Conservation (phyloP, 495 filamentous ascomycete genomes). For the Xeromyces bisporus region DNA sequence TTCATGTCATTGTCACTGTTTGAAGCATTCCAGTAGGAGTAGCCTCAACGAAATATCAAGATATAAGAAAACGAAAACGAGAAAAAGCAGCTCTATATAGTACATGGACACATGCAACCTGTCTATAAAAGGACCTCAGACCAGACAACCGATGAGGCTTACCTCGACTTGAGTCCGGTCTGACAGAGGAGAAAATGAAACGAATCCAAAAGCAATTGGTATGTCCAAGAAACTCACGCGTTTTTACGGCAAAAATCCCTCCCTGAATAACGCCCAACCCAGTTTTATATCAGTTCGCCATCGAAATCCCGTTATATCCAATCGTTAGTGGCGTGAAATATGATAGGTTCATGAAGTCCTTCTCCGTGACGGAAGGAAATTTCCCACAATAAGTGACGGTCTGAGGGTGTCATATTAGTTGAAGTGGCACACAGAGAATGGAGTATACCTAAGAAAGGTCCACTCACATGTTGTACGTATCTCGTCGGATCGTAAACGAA, state of each 20-base stretch:
- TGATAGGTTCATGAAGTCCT: conserved; percentile 10
- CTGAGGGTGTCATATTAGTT: too few species aligned
- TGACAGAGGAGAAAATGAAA: conserved; percentile 21
- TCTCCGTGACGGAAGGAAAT: conserved; percentile 58
- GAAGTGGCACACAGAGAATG: too few species aligned
- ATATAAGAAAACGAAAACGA: background rate
- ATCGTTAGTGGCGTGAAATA: background rate
- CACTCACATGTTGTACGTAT: conserved; percentile 90
- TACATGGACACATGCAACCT: background rate
- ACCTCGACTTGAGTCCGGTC: conserved; percentile 10
- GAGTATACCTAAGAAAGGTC: too few species aligned
- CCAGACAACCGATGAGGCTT: too few species aligned
- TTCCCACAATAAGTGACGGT: conserved; percentile 86
- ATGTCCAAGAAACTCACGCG: background rate
- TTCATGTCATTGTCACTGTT: too few species aligned
- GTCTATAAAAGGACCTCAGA: too few species aligned
- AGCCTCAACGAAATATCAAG: background rate
- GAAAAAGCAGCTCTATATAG: conserved; percentile 1
- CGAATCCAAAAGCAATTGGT: conserved; percentile 5
- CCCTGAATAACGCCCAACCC: background rate
- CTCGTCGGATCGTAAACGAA: conserved; percentile 86
- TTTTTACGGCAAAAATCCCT: too few species aligned
- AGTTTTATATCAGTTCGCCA: background rate
- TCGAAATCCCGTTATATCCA: conserved; percentile 3
- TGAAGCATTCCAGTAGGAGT: background rate